Evolutionary conservation across 179 eudicot genomes (phyloP).

Genomic region (Beta macrorhiza): DNA sequence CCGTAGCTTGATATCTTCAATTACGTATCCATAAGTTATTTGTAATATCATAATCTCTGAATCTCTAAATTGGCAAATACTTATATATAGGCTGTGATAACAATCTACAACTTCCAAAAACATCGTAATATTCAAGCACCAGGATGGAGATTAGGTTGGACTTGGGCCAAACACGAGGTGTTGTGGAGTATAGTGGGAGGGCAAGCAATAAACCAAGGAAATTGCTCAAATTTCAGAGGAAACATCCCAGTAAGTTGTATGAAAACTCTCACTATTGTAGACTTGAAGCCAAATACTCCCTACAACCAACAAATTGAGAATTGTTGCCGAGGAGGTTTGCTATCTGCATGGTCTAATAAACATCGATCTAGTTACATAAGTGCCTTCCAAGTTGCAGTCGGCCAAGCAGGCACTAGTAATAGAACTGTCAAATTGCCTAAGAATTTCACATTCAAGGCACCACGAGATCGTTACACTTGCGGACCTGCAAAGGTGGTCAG

Average conservation of each 20-base stretch:
- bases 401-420: conserved; percentile 59
- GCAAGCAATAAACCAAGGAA: conserved; percentile 66
- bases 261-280: conserved; percentile 59
- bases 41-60: background rate
- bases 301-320: conserved; percentile 66
- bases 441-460: conserved; percentile 57
- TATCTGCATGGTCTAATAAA: conserved; percentile 49
- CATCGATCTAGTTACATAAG: conserved; percentile 49
- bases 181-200: conserved; percentile 62
- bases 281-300: conserved; percentile 56
- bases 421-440: conserved; percentile 56
- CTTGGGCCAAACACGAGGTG: conserved; percentile 72
- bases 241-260: conserved; percentile 57
- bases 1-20: too few relatives aligned
- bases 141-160: conserved; percentile 81
- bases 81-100: conserved; percentile 48
- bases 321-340: conserved; percentile 81
- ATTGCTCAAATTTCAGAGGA: conserved; percentile 59
- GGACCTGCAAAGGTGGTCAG: conserved; percentile 60
- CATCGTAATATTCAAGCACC: conserved; percentile 66
- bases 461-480: conserved; percentile 64
- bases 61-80: background rate
- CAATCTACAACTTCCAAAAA: conserved; percentile 70
- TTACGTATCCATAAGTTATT: too few relatives aligned
- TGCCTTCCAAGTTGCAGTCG: conserved; percentile 66